Evolutionary conservation across 2,329 filamentous ascomycete species (phyloP), one percentile per base, ranked within the genome.

Genomic region (Cladophialophora carrionii): DNA sequence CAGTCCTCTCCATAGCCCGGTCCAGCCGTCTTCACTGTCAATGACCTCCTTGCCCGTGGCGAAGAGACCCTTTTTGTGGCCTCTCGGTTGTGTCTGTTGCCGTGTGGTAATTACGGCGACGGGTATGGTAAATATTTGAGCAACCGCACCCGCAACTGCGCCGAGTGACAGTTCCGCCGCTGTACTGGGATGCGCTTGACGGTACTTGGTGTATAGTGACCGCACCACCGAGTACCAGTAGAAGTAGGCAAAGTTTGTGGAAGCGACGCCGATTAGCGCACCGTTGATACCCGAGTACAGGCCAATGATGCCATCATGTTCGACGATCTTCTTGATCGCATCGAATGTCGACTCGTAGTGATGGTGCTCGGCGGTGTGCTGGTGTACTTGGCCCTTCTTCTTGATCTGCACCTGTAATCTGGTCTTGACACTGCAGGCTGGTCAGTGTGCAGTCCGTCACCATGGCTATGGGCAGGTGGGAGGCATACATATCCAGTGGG

Each of bases 171-270:
- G 83, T 78, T 99, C 95, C 52, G 89, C 83, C 4, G 90, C 85
- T 0, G 93, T 98, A 22, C 90, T 88, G 1, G 92, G 91, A 29
- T 88, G 76, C 17, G 31, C 58, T 4, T 71, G 84, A 85, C 67
- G 83, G 77, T 48, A 85, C 80, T 70, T 85, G 71, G 79, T 80
- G 77, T 98, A 98, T 22, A 96, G 78, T 17, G 87, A 87, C 68
- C 95, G 88, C 34, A 97, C 91, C 31, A 95, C 80, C 4, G 92
- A 94, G 77, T 98, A 98, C 93, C 94, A 98, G 81, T 99, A 99
- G 77, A 99, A 99, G 80, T 99, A 99, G 73, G 95, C 95, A 76
- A 99, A 99, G 78, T 99, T 99, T 59, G 94, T 98, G 29, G 93
- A 97, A 1, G 92, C 94, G 41, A 99, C 95, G 61, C 95, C 95